A percentile compares a stretch with the other conserved stretches of the same genome.
Evolutionary conservation across 1,139 yeast genomes (phyloP).

Genomic region (Yamadazyma mexicana): DNA sequence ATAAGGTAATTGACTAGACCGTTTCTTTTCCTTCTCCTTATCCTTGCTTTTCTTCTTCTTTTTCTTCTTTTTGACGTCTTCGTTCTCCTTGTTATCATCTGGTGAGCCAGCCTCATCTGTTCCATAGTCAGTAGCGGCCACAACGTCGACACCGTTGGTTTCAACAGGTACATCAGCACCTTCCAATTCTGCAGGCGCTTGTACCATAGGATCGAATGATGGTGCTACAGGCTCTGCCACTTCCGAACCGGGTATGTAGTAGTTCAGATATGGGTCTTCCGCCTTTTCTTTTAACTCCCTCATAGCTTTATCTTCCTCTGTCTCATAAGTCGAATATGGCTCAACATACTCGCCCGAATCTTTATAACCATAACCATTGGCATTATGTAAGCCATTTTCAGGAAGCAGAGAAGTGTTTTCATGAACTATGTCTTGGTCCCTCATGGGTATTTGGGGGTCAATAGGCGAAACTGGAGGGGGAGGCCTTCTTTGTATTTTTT

Average conservation of each 20-base stretch:
- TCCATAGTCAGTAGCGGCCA: not conserved
- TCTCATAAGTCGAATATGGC: conserved; percentile 32
- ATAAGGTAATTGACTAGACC: conserved; percentile 11
- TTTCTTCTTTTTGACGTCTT: conserved; percentile 12
- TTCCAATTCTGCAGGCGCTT: too few relatives aligned
- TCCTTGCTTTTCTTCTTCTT: conserved; percentile 18
- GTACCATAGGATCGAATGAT: too few relatives aligned
- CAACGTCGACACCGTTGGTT: too few relatives aligned
- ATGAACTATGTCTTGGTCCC: not conserved
- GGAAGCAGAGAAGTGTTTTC: not conserved
- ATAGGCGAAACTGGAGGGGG: conserved; percentile 17
- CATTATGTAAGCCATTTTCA: not conserved
- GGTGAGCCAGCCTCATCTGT: not conserved
- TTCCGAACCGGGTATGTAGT: conserved; percentile 14
- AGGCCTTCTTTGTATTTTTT: conserved; percentile 10
- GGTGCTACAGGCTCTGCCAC: not conserved
- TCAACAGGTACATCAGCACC: too few relatives aligned
- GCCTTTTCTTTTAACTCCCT: conserved; percentile 20
- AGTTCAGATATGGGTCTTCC: conserved; percentile 24
- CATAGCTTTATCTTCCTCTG: conserved; percentile 18
- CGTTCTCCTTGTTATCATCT: conserved; percentile 17
- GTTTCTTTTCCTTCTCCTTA: conserved; percentile 14
- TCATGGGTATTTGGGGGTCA: not conserved
- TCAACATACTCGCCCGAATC: conserved; percentile 15
- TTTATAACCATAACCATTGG: not conserved